Evolutionary conservation across 805 yeast species (phyloP), one percentile per base, ranked within the genome.

Genomic region (Hanseniaspora mollemarum): DNA sequence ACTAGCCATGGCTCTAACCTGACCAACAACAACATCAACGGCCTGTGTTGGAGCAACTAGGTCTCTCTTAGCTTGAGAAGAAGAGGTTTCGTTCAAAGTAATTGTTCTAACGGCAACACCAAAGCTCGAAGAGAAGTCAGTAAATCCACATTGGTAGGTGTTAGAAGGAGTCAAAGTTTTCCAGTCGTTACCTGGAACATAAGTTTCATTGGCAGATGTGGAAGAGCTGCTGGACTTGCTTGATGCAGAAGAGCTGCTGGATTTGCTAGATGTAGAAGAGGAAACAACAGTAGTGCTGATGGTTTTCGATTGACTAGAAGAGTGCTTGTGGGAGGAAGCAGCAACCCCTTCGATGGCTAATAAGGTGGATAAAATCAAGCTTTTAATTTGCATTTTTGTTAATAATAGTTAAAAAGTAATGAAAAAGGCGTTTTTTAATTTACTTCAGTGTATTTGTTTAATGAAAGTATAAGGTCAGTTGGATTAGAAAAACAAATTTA

Each of bases 171-270:
- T 56, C 15, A 56, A 46, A 25, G 57, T 54, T 18, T 26, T 29
- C 53, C 53, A 51, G 13, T 38, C 21, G n/a, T 76, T 76, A 53
- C 78, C 68, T 52, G 83, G 81, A 54, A 75, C 74, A 60, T 74
- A 75, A 48, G 83, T 82, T 32, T 78, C 80, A 49, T 60, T 57
- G 22, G 71, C 54, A 26, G 54, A 37, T 19, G 70, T 56, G 12
- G 76, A 63, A 60, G 52, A 59, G 59, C 58, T 55, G 52, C 67
- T 60, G 41, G 67, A 67, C 33, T 59, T 58, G 29, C 62, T 53
- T n/a, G 62, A 55, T 38, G 16, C 31, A 15, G 29, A 9, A 22
- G 38, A 33, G 4, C 24, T n/a, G n/a, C n/a, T n/a, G n/a, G n/a
- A n/a, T n/a, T n/a, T n/a, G n/a, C n/a, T n/a, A n/a, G n/a, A 22